phyloP scores from a whole-genome alignment of 1,139 yeast genomes.

The Torulaspora globosa region DNA sequence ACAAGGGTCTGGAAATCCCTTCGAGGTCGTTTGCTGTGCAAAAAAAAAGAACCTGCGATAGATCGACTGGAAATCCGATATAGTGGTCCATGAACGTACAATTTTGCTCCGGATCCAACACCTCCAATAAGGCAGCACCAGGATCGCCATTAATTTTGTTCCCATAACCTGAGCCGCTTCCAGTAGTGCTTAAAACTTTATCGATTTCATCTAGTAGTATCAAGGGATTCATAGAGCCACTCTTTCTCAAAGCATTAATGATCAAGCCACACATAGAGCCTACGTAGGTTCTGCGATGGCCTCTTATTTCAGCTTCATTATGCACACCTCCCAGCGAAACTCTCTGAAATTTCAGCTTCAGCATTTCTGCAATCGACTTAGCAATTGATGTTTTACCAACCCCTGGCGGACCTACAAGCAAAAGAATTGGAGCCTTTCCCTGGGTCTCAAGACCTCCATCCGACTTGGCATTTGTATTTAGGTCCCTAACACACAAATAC shows the following conservation, averaged over 20 bases:
- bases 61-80: constrained; percentile 80
- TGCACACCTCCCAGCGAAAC: constrained; percentile 84
- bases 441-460: constrained; percentile 9
- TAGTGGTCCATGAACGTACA: constrained; percentile 76
- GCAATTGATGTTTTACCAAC: constrained; percentile 93
- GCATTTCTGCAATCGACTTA: constrained; percentile 74
- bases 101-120: constrained; percentile 89
- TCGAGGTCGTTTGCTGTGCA: constrained; percentile 88
- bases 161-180: constrained; percentile 46
- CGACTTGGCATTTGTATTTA: constrained; percentile 31
- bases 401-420: constrained; percentile 93
- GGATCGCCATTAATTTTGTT: constrained; percentile 76
- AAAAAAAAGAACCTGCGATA: constrained; percentile 77
- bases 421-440: constrained; percentile 57
- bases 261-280: constrained; percentile 92
- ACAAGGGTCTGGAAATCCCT: constrained; percentile 70
- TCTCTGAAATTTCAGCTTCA: constrained; percentile 77
- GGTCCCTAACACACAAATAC: constrained; percentile 71
- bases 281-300: constrained; percentile 88
- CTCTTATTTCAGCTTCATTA: constrained; percentile 88
- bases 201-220: constrained; percentile 86
- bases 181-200: constrained; percentile 54
- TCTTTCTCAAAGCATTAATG: constrained; percentile 72
- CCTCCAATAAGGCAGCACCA: constrained; percentile 84
- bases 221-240: constrained; percentile 83